Percentiles rank a stretch among this genome's conserved stretches.
Evolutionary conservation across 2,329 filamentous ascomycete genomes (phyloP).

Genomic region (Colletotrichum zoysiae): DNA sequence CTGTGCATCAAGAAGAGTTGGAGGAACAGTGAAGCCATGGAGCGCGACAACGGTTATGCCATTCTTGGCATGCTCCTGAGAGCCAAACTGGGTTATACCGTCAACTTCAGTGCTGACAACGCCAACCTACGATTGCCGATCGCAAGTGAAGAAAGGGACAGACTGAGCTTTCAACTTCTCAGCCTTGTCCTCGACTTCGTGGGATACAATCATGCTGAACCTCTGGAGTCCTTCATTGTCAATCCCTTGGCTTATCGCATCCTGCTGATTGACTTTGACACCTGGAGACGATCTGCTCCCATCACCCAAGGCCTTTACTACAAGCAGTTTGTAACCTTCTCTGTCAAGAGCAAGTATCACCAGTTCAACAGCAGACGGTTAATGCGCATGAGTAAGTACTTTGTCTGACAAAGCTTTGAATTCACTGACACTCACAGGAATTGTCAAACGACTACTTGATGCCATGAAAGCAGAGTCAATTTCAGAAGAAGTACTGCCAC

Average conservation of each 20-base stretch:
- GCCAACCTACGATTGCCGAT: conserved; percentile 56
- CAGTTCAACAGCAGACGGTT: conserved; percentile 92
- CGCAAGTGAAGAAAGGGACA: conserved; percentile 66
- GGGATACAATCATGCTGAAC: conserved; percentile 84
- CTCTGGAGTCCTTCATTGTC: conserved; percentile 91
- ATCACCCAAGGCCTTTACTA: conserved; percentile 91
- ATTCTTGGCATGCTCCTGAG: conserved; percentile 87
- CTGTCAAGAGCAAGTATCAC: conserved; percentile 89
- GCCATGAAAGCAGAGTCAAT: conserved; percentile 89
- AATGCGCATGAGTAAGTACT: conserved; percentile 84
- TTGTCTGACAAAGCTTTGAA: conserved; percentile 19
- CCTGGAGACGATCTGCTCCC: conserved; percentile 85
- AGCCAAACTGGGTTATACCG: conserved; percentile 77
- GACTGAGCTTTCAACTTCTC: conserved; percentile 73
- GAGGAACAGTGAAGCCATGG: conserved; percentile 98
- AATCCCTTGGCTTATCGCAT: conserved; percentile 96
- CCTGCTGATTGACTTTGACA: conserved; percentile 90
- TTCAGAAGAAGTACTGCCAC: conserved; percentile 76
- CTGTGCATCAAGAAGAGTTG: conserved; percentile 90
- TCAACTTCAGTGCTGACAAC: conserved; percentile 48
- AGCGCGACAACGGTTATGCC: conserved; percentile 93
- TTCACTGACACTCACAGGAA: conserved; percentile 66
- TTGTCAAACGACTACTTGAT: conserved; percentile 90
- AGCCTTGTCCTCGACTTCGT: conserved; percentile 86
- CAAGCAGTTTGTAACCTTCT: conserved; percentile 89